Evolutionary conservation across 805 yeast genomes (phyloP).

Genomic region (Soucietia sequanensis): DNA sequence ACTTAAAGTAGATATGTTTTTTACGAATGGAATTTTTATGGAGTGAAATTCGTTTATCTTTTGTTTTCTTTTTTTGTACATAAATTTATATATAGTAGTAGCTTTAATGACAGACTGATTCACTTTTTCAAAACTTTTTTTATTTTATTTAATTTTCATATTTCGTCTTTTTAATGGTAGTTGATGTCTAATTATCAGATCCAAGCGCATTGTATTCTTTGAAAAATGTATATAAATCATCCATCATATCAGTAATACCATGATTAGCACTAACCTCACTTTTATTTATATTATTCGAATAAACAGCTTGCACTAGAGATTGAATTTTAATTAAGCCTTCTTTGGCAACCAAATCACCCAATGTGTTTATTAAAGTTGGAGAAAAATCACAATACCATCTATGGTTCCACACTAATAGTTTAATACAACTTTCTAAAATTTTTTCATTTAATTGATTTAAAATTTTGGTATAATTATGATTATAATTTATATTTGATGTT

Average conservation of each 20-base stretch:
- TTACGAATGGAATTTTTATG: no score
- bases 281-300: constrained; percentile 35
- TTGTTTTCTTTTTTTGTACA: no score
- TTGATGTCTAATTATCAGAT: constrained; percentile 39
- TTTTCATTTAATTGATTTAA: constrained; percentile 48
- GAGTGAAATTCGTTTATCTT: no score
- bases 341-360: constrained; percentile 63
- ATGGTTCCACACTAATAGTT: constrained; percentile 94
- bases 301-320: constrained; percentile 67
- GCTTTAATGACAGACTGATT: no score
- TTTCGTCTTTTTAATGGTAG: neutral
- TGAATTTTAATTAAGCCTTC: constrained; percentile 79
- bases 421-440: constrained; percentile 68
- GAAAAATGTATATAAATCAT: constrained; percentile 49
- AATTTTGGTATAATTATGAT: constrained; percentile 37
- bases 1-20: no score
- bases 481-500: constrained; percentile 8
- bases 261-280: constrained; percentile 34
- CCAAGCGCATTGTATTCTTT: constrained; percentile 45
- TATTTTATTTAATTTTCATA: neutral
- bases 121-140: neutral
- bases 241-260: constrained; percentile 59
- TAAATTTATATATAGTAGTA: no score
- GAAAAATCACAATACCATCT: constrained; percentile 96
- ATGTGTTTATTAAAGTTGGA: constrained; percentile 56